Evolutionary conservation across 495 filamentous ascomycete genomes (phyloP).

Genomic region (Penicillium flavigenum): DNA sequence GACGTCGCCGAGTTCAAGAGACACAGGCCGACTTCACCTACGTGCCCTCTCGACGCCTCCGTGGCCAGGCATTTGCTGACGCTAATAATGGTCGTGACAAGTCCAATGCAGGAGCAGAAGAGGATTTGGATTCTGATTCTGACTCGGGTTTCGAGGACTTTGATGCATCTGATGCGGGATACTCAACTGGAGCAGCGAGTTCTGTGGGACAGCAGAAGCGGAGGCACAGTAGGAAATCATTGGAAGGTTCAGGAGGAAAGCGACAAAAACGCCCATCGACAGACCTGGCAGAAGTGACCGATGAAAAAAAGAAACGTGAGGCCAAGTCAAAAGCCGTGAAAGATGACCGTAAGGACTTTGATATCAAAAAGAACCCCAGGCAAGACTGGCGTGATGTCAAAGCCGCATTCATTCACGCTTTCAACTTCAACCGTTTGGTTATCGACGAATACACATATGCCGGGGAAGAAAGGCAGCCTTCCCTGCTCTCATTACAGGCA

Average conservation of each 20-base stretch:
- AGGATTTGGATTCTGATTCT: background rate
- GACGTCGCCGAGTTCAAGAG: slow-evolving; percentile 23
- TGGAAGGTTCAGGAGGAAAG: background rate
- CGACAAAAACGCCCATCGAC: background rate
- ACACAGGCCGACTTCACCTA: slow-evolving; percentile 25
- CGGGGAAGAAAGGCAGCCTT: slow-evolving; percentile 31
- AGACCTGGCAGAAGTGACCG: slow-evolving; percentile 5
- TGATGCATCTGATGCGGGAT: background rate
- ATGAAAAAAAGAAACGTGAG: slow-evolving; percentile 5
- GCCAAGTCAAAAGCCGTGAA: slow-evolving; percentile 12
- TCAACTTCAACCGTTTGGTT: slow-evolving; percentile 60
- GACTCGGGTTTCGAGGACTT: slow-evolving; percentile 9
- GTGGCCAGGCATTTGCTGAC: slow-evolving; percentile 22
- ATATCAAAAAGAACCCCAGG: slow-evolving; percentile 16
- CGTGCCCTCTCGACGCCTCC: slow-evolving; percentile 35
- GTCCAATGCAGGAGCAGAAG: background rate
- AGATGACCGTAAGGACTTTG: slow-evolving; percentile 31
- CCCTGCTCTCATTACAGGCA: slow-evolving; percentile 41
- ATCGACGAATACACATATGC: slow-evolving; percentile 70
- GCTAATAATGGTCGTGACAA: background rate
- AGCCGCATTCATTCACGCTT: slow-evolving; percentile 54
- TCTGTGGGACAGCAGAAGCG: background rate
- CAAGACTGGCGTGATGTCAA: slow-evolving; percentile 24
- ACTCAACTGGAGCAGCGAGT: background rate
- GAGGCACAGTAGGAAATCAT: slow-evolving; percentile 2